Conservation (phyloP, 148 eudicot species). For the Silene uniflora region DNA sequence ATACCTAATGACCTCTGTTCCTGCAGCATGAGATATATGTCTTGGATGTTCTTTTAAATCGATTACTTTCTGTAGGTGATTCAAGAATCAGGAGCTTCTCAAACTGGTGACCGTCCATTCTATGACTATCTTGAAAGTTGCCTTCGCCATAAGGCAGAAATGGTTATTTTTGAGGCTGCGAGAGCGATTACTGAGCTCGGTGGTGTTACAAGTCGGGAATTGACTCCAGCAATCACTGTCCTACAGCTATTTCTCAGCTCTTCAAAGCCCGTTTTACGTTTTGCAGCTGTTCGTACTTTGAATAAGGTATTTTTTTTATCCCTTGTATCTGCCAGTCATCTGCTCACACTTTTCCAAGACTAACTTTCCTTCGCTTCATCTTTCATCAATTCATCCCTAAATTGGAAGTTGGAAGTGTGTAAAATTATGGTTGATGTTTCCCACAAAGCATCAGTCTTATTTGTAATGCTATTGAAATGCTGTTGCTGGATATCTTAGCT, state of each 20-base stretch:
- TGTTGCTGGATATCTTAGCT: not conserved
- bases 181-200: constrained; percentile 93
- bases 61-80: constrained; percentile 54
- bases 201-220: constrained; percentile 83
- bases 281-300: constrained; percentile 98
- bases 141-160: constrained; percentile 98
- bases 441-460: not conserved
- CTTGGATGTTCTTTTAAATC: not conserved
- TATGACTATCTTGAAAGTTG: constrained; percentile 94
- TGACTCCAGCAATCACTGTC: constrained; percentile 96
- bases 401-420: not conserved
- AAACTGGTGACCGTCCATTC: constrained; percentile 88
- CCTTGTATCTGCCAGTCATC: not conserved
- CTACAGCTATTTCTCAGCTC: constrained; percentile 93
- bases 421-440: not conserved
- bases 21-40: constrained; percentile 7
- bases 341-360: not conserved
- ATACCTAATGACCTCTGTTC: constrained; percentile 11
- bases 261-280: constrained; percentile 91
- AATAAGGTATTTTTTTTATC: constrained; percentile 55
- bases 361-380: not conserved
- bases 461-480: not conserved
- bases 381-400: not conserved
- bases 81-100: constrained; percentile 68
- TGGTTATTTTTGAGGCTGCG: constrained; percentile 98